Evolutionary conservation across 306 rosid genomes (phyloP), one percentile per base, ranked within the genome.

Genomic region (Vigna trinervia): DNA sequence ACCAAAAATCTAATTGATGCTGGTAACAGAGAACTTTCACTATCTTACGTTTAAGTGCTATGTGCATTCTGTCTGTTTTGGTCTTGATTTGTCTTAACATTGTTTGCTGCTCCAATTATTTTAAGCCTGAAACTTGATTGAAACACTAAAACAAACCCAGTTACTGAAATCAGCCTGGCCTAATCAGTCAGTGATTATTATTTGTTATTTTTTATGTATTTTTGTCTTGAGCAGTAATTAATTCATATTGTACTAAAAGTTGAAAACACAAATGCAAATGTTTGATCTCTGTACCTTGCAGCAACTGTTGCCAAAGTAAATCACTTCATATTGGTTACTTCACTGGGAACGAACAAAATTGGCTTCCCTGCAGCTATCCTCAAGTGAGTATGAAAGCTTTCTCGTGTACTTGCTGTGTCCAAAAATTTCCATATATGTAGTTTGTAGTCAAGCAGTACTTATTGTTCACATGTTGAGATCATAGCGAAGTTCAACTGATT

Each of bases 331-430:
- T 81, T 95, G 86, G 93, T 95, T 77, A 92, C 98, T 43, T 95
- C 98, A 59, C 76, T 95, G 81, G 98, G 98, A 84, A 95, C 98
- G 47, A 95, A 92, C 82, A 90, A 92, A 91, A 2, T 95, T 70
- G 98, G 98, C 43, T 90, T 95, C 73, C 98, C 98, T 59, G 98
- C 98, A 7, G 97, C 98, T 76, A 82, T 95, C 84, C 93, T 95
- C 41, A 95, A 95, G 98, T 95, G 85, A 89, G 97, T 81, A 36
- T 62, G 73, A 63, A 82, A 19, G 32, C 79, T 36, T 68, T 74
- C 43, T 53, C 45, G 22, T 38, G 12, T 50, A 41, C 26, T 69
- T 34, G 30, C 59, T 28, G 8, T 47, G 19, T 50, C 51, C 38
- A 28, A 66, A 51, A 63, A 15, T 74, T 80, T 80, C 36, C 71